Evolutionary conservation across 2,329 filamentous ascomycete species (phyloP).

Genomic region (Stachybotrys chlorohalonatus): DNA sequence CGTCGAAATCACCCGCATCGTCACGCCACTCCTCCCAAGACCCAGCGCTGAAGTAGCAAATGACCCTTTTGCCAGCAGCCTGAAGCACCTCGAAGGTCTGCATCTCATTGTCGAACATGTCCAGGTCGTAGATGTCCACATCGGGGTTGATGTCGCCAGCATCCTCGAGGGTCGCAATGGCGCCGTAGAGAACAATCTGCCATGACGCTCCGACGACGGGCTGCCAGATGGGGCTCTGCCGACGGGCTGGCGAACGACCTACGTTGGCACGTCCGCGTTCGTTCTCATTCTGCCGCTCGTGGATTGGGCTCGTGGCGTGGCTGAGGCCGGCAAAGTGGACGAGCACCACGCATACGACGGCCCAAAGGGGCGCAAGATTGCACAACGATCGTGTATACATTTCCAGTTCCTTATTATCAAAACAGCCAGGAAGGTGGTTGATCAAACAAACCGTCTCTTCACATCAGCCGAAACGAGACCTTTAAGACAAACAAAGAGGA

Average conservation of each 20-base stretch:
- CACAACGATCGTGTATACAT: background rate
- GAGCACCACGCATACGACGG: background rate
- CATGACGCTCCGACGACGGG: conserved; percentile 42
- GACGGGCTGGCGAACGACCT: background rate
- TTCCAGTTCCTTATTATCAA: too few species aligned
- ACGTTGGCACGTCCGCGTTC: background rate
- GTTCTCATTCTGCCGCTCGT: background rate
- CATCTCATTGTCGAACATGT: conserved; percentile 43
- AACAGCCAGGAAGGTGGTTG: too few species aligned
- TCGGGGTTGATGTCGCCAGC: conserved; percentile 27
- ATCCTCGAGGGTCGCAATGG: conserved; percentile 25
- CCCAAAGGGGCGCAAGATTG: background rate
- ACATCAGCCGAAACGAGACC: too few species aligned
- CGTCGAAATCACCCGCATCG: conserved; percentile 45
- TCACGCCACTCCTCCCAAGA: conserved; percentile 54
- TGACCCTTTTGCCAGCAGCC: conserved; percentile 48
- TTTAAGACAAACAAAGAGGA: too few species aligned
- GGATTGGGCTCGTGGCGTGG: background rate
- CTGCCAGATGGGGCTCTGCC: conserved; percentile 31
- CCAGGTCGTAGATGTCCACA: conserved; percentile 37
- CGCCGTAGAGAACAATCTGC: conserved; percentile 48
- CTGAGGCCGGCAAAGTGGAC: background rate
- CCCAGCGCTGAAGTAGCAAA: conserved; percentile 69
- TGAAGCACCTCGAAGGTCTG: conserved; percentile 42
- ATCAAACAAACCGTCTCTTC: too few species aligned